Base-by-base conservation (phyloP, 179 eudicot genomes). In the Vitellaria paradoxa region DNA sequence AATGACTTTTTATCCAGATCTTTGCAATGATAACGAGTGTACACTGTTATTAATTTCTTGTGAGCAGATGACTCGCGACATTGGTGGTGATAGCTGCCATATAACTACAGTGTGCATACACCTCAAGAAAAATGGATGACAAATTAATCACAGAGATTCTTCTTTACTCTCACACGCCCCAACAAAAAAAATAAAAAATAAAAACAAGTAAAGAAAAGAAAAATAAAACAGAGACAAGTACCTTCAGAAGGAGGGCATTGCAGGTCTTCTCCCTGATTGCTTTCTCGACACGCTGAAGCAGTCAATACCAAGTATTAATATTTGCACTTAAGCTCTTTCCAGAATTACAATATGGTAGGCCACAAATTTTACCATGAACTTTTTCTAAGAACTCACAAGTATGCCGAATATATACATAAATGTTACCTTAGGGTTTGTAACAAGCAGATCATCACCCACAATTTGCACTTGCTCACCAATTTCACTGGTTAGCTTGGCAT, bases 161-260 rank as follows among this genome's bases (percentile, higher is more conserved):
- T 55, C 60, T 18, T 0, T 26, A 60, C 17, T 2, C 46, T 7
- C 63, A 20, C 15, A 12, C 24, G 9, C 26, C 26, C 9, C 13
- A 70, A n/a, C 20, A 14, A 47, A 30, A 78, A 7, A 64, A 1
- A 21, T 8, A 46, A 15, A 47, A 37, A 14, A 6, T n/a, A 60
- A 21, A 9, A 13, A 40, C 9, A 9, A n/a, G 21, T 13, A 42
- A 55, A 37, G 4, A 23, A 53, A 26, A 46, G 24, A 78, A 7
- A 68, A 2, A 20, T 8, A 52, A 13, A 52, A 47, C 46, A 72
- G 23, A 14, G 42, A 67, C 1, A 17, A 15, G 49, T 85, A 91
- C 95, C 97, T 93, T 93, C 71, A 93, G 89, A 77, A 93, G 94
- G 85, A 93, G 97, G 18, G 97, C 97, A 84, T 91, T 93, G 87